Evolutionary conservation across 805 yeast species (phyloP), one percentile per base, ranked within the genome.

Genomic region (Metschnikowia colocasiae): DNA sequence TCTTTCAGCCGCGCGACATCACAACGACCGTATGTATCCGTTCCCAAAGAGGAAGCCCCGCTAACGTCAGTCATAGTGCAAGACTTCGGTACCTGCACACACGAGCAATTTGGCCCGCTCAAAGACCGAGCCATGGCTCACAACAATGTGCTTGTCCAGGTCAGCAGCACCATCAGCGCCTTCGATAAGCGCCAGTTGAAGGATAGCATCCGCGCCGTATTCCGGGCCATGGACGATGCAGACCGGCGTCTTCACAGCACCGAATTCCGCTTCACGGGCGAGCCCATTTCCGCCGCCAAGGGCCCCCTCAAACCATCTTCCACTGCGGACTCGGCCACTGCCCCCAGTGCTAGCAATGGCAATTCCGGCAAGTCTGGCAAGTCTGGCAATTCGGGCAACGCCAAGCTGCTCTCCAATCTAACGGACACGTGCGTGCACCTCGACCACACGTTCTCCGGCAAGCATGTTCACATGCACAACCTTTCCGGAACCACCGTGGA

Each of bases 221-320:
- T 58, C 45, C 60, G 51, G 45, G 39, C 55, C 3, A 39, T 66
- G 12, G 65, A 61, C 6, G 43, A 48, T 18, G 61, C 61, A 39
- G 51, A 48, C 27, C 52, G 50, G 23, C 48, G 53, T 7, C 33
- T 57, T 7, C 54, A 48, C 22, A 29, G 47, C 9, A 40, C 45
- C 12, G 42, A 48, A 38, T 69, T 70, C 45, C 43, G 44, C 25
- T 70, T 69, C 40, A 33, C 18, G 12, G 74, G 74, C 3, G 59
- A 47, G 0, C 75, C 75, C 1, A 47, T 57, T 10, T 55, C 53
- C 6, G 48, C 50, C 13, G 5, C 18, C 7, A 16, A 32, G 20
- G 16, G n/a, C 35, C 9, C 20, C n/a, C 30, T 4, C 6, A 22
- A 10, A 13, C 13, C n/a, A 12, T 27, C n/a, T 27, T 27, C 30